Conservation (phyloP, 2,329 filamentous ascomycete genomes). For the Dothiorella sarmentorum region DNA sequence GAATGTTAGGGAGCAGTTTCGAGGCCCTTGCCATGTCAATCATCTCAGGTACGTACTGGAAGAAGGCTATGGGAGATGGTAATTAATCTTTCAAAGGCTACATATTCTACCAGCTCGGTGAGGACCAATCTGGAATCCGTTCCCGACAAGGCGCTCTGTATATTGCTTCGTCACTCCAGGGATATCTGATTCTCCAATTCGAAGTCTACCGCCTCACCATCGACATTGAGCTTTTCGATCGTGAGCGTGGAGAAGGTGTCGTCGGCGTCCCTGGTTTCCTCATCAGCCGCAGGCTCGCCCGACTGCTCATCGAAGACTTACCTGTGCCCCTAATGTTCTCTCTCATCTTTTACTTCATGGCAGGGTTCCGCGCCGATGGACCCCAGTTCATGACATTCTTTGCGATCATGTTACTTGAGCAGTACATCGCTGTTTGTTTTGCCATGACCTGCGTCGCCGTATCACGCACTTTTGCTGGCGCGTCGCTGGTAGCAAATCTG, state of each 20-base stretch:
- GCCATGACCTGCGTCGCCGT: slow-evolving; percentile 65
- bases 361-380: slow-evolving; percentile 63
- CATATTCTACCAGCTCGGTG: slow-evolving; percentile 64
- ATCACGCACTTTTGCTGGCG: slow-evolving; percentile 64
- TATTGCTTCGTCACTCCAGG: slow-evolving; percentile 67
- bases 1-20: slow-evolving; percentile 65
- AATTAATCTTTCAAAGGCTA: not conserved
- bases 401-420: slow-evolving; percentile 62
- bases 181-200: slow-evolving; percentile 72
- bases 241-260: slow-evolving; percentile 70
- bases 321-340: slow-evolving; percentile 70
- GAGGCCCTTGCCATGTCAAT: slow-evolving; percentile 70
- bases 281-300: slow-evolving; percentile 64
- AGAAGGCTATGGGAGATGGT: not conserved
- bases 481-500: slow-evolving; percentile 69
- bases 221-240: slow-evolving; percentile 73
- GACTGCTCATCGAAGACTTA: slow-evolving; percentile 67
- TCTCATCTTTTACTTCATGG: slow-evolving; percentile 74
- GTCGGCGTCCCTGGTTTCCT: slow-evolving; percentile 68
- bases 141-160: slow-evolving; percentile 72
- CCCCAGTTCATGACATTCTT: slow-evolving; percentile 71
- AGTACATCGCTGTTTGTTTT: slow-evolving; percentile 71
- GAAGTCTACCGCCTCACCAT: slow-evolving; percentile 72
- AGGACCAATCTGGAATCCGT: slow-evolving; percentile 67
- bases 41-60: slow-evolving; percentile 59